A percentile compares a stretch with the other conserved stretches of the same genome.
phyloP scores from a whole-genome alignment of 2,329 filamentous ascomycete genomes.

The Westerdykella ornata region DNA sequence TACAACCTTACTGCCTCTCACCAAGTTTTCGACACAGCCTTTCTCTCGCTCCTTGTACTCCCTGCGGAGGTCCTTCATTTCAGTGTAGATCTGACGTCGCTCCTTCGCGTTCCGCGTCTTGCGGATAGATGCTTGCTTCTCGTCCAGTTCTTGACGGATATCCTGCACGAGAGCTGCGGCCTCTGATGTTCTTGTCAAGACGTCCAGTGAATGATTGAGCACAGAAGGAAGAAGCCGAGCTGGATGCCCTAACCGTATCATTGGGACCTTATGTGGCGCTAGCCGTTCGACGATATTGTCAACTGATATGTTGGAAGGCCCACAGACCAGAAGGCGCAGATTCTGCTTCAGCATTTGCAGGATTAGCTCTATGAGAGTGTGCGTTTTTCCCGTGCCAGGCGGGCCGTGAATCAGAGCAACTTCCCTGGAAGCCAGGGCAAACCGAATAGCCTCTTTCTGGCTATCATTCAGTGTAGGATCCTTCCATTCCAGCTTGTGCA shows the following conservation, averaged over 20 bases:
- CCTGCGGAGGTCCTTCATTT: constrained; percentile 76
- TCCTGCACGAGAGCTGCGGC: constrained; percentile 85
- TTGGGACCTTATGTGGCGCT: constrained; percentile 73
- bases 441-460: constrained; percentile 61
- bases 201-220: constrained; percentile 80
- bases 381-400: constrained; percentile 93
- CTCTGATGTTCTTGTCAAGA: constrained; percentile 83
- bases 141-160: constrained; percentile 85
- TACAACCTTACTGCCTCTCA: constrained; percentile 76
- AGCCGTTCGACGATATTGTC: constrained; percentile 97
- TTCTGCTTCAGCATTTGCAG: constrained; percentile 74
- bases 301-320: constrained; percentile 92
- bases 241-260: constrained; percentile 86
- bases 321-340: constrained; percentile 80
- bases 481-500: constrained; percentile 47
- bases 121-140: constrained; percentile 78
- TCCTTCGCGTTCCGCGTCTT: constrained; percentile 80
- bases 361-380: constrained; percentile 91
- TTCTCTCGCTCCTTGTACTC: constrained; percentile 83
- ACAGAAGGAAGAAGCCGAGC: constrained; percentile 85
- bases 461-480: constrained; percentile 55
- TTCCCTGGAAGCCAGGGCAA: constrained; percentile 74
- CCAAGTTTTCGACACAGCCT: constrained; percentile 68
- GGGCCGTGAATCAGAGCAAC: constrained; percentile 90
- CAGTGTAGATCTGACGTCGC: constrained; percentile 71